A percentile compares a stretch with the other conserved stretches of the same genome.
Conservation (phyloP, 306 rosid genomes). For the Rosa rugosa region DNA sequence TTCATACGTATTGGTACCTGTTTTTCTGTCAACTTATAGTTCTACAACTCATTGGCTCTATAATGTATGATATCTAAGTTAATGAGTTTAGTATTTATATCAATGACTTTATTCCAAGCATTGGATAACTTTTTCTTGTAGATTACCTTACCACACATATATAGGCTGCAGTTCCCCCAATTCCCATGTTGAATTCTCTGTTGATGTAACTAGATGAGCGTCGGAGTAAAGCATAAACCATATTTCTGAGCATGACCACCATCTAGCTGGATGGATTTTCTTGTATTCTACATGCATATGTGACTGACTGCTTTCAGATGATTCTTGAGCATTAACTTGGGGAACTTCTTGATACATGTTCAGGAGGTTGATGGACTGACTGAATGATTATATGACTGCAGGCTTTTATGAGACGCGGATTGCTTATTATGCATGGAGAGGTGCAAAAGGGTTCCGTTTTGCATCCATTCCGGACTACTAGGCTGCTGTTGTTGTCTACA, state of each 20-base stretch:
- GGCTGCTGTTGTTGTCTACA: constrained; percentile 1
- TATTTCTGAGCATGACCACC: not conserved
- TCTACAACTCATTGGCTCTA: not conserved
- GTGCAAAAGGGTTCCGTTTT: constrained; percentile 80
- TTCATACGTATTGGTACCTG: not conserved
- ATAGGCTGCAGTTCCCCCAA: not conserved
- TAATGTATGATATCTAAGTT: not conserved
- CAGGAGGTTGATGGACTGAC: not conserved
- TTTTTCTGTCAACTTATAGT: not conserved
- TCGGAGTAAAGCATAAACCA: not conserved
- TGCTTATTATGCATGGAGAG: constrained; percentile 94
- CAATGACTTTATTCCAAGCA: not conserved
- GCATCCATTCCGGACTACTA: constrained; percentile 92
- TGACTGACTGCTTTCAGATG: not conserved
- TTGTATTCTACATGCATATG: not conserved
- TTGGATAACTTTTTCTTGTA: not conserved
- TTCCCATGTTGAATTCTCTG: not conserved
- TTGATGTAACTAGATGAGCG: not conserved
- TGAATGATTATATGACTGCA: constrained; percentile 35
- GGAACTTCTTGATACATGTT: constrained; percentile 13
- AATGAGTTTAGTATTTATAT: not conserved
- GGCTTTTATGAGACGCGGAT: constrained; percentile 93
- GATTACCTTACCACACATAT: not conserved
- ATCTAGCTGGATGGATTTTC: not conserved
- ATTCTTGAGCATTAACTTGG: not conserved